phyloP scores from a whole-genome alignment of 305 asterid species.

The Fraxinus ornus region DNA sequence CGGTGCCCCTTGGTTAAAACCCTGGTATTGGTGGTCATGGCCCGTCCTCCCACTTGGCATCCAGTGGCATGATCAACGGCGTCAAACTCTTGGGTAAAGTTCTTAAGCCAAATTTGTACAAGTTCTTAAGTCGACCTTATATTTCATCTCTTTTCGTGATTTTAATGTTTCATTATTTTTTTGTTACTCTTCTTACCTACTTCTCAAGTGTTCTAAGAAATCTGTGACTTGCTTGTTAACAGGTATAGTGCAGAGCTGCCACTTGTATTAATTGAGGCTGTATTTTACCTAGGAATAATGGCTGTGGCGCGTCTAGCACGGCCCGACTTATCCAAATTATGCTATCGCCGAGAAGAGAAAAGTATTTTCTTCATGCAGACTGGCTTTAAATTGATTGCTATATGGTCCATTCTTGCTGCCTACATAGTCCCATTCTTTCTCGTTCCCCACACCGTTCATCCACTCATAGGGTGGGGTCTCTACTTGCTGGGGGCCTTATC shows the following conservation, averaged over 20 bases:
- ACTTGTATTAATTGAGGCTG: conserved; percentile 52
- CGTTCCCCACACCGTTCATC: conserved; percentile 77
- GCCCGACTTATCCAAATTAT: conserved; percentile 62
- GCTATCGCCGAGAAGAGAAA: conserved; percentile 75
- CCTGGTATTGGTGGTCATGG: conserved; percentile 99
- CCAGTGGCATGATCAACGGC: conserved; percentile 79
- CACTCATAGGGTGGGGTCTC: conserved; percentile 73
- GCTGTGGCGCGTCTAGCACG: conserved; percentile 75
- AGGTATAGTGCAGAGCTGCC: conserved; percentile 82
- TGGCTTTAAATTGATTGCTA: conserved; percentile 64
- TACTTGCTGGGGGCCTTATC: conserved; percentile 70
- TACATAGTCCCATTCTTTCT: conserved; percentile 64
- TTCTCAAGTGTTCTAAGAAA: neutral
- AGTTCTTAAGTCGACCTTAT: neutral
- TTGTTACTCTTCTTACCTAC: neutral
- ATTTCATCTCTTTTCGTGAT: neutral
- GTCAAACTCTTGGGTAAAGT: conserved; percentile 72
- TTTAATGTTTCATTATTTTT: neutral
- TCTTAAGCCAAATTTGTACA: neutral
- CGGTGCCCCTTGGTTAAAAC: conserved; percentile 83
- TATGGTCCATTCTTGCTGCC: conserved; percentile 72
- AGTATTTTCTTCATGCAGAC: conserved; percentile 55
- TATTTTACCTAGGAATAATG: conserved; percentile 65
- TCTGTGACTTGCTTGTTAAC: conserved; percentile 10
- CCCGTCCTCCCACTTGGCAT: conserved; percentile 90